phyloP scores from a whole-genome alignment of 768 basidiomycete genomes.

The Lactifluus piperatus region DNA sequence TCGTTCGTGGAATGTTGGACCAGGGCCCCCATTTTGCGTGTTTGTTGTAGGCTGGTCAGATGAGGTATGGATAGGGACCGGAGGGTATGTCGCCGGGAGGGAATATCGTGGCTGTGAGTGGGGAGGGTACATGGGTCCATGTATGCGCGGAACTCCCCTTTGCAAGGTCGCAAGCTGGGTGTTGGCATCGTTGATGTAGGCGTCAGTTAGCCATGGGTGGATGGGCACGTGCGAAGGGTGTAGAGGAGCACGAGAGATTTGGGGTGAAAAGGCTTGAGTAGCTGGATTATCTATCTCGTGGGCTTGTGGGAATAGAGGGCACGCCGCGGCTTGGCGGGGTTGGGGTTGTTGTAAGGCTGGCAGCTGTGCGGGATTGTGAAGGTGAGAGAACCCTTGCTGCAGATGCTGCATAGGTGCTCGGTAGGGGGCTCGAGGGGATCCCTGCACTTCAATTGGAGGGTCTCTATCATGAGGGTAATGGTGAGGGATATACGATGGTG shows the following conservation, averaged over 20 bases:
- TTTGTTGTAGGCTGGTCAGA: not conserved
- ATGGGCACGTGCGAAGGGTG: not conserved
- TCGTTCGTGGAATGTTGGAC: not conserved
- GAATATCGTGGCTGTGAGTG: not conserved
- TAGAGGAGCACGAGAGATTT: not conserved
- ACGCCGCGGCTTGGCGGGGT: not conserved
- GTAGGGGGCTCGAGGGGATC: not conserved
- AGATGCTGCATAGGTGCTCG: not conserved
- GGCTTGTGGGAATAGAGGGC: slow-evolving; percentile 1
- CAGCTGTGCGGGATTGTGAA: not conserved
- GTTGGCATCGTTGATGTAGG: not conserved
- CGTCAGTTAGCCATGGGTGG: not conserved
- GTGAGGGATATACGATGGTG: not conserved
- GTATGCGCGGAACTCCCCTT: not conserved
- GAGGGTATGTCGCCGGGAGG: not conserved
- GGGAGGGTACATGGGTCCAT: not conserved
- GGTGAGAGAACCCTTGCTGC: not conserved
- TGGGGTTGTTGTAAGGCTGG: slow-evolving; percentile 3
- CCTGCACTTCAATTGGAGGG: not conserved
- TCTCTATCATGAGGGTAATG: not conserved
- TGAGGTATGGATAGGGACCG: not conserved
- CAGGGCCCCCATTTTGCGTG: not conserved
- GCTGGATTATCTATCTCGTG: not conserved
- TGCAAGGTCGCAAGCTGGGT: not conserved
- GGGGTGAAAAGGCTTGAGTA: not conserved